Evolutionary conservation across 2,329 filamentous ascomycete species (phyloP).

Genomic region (Aspergillus novoparasiticus): DNA sequence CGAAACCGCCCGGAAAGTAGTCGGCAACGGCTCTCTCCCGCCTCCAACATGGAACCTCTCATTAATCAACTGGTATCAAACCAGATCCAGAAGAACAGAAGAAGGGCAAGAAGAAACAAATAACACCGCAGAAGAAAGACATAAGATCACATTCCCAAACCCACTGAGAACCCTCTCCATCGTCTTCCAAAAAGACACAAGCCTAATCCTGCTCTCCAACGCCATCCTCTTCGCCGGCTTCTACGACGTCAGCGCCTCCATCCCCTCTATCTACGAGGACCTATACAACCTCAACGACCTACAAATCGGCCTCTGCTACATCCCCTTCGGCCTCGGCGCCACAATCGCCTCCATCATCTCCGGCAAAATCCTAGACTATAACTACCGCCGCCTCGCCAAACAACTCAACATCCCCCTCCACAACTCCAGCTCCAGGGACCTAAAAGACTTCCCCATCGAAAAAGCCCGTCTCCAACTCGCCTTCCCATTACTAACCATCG

Average conservation of each 20-base stretch:
- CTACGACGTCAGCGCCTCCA: constrained; percentile 45
- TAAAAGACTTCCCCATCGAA: constrained; percentile 21
- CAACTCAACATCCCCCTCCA: constrained; percentile 1
- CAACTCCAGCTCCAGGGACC: constrained; percentile 7
- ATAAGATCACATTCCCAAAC: constrained; percentile 39
- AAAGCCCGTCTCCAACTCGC: constrained; percentile 25
- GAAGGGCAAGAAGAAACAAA: background rate
- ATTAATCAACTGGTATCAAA: constrained; percentile 26
- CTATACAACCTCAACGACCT: constrained; percentile 45
- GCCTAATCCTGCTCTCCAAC: constrained; percentile 40
- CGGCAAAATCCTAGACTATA: constrained; percentile 24
- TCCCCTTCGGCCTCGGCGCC: constrained; percentile 36
- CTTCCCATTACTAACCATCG: constrained; percentile 21
- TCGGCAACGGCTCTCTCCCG: constrained; percentile 39
- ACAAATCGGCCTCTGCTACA: constrained; percentile 46
- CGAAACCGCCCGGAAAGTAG: constrained; percentile 47
- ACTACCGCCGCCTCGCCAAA: constrained; percentile 23
- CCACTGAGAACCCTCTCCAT: constrained; percentile 40
- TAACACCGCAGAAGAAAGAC: background rate
- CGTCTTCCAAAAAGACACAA: constrained; percentile 38
- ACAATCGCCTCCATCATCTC: constrained; percentile 23
- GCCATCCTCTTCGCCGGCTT: constrained; percentile 45
- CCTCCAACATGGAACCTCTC: constrained; percentile 28
- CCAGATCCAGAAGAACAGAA: background rate
- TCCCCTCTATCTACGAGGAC: constrained; percentile 38